Evolutionary conservation across 352 stramenopile species (phyloP).

Genomic region (Pilasporangium apinafurcum): DNA sequence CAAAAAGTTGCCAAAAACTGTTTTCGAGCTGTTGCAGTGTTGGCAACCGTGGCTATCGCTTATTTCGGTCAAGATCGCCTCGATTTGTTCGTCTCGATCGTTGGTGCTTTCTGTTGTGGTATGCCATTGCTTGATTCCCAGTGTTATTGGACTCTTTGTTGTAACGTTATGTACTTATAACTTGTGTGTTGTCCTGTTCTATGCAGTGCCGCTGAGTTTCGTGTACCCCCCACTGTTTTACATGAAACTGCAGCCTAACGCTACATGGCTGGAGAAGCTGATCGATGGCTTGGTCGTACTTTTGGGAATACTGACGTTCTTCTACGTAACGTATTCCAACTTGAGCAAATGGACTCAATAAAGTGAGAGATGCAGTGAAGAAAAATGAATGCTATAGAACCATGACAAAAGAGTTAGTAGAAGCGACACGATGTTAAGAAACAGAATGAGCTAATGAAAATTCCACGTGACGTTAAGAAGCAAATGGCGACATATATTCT

Average conservation of each 20-base stretch:
- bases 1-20: conserved; percentile 73
- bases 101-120: conserved; percentile 80
- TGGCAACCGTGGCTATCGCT: conserved; percentile 55
- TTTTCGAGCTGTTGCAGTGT: conserved; percentile 57
- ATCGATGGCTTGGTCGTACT: conserved; percentile 50
- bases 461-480: too few species aligned
- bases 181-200: conserved; percentile 3
- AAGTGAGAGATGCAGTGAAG: too few species aligned
- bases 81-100: conserved; percentile 81
- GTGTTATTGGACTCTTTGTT: background rate
- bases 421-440: too few species aligned
- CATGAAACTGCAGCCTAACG: conserved; percentile 55
- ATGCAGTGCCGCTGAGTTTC: conserved; percentile 67
- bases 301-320: conserved; percentile 68
- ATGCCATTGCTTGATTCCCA: conserved; percentile 10
- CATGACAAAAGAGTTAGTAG: too few species aligned
- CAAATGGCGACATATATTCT: too few species aligned
- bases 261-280: conserved; percentile 38
- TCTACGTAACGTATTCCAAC: conserved; percentile 82
- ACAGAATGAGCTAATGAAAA: too few species aligned
- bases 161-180: conserved; percentile 1
- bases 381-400: too few species aligned
- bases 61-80: conserved; percentile 72
- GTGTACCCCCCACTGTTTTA: conserved; percentile 79
- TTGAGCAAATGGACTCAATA: conserved; percentile 56